Evolutionary conservation across 345 rosid genomes (phyloP).

Genomic region (Clarkia xantiana): DNA sequence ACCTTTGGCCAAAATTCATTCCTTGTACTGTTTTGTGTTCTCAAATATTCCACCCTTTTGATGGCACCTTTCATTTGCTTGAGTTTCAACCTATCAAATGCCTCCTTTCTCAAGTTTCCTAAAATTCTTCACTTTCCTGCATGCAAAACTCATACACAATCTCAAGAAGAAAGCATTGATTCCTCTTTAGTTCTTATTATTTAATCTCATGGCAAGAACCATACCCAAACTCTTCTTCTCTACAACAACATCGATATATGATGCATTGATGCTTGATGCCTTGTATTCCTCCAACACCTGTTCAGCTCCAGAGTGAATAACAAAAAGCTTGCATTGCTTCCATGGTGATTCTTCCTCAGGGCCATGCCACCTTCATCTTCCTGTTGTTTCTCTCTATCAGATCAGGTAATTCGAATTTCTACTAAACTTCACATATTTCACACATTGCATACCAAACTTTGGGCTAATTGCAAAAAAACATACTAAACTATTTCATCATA

Average conservation of each 20-base stretch:
- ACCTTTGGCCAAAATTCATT: no score
- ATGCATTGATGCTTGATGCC: no score
- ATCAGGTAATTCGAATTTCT: constrained; percentile 44
- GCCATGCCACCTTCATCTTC: constrained; percentile 22
- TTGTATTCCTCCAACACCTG: constrained; percentile 9
- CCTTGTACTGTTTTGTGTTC: no score
- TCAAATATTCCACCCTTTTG: no score
- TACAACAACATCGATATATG: constrained; percentile 16
- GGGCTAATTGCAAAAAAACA: neutral
- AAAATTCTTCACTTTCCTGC: constrained; percentile 46
- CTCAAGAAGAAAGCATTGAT: constrained; percentile 79
- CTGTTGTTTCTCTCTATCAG: constrained; percentile 32
- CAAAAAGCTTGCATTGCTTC: constrained; percentile 32
- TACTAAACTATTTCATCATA: no score
- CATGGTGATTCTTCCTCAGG: constrained; percentile 64
- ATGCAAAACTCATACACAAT: constrained; percentile 1
- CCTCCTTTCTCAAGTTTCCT: constrained; percentile 78
- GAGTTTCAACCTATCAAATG: no score
- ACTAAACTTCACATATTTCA: neutral
- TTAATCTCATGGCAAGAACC: constrained; percentile 2
- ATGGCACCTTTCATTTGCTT: no score
- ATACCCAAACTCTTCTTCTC: constrained; percentile 11
- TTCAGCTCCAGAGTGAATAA: no score
- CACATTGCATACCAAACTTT: no score
- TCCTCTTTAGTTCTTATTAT: constrained; percentile 25